Evolutionary conservation across 2,329 filamentous ascomycete species (phyloP).

Genomic region (Pyricularia grisea): DNA sequence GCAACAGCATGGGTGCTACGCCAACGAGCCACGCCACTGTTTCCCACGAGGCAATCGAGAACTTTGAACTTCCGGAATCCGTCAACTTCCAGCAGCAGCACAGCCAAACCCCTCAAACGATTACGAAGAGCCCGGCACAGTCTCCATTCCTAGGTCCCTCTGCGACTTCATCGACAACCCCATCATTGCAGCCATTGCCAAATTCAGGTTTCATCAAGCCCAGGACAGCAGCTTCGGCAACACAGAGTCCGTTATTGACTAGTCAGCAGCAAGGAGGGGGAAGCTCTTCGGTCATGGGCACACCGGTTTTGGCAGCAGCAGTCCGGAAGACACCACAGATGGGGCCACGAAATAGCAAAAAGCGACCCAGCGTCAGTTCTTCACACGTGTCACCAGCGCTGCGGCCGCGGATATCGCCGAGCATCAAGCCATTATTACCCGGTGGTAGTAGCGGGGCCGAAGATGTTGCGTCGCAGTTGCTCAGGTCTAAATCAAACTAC

Average conservation of each 20-base stretch:
- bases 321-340: slow-evolving; percentile 43
- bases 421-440: slow-evolving; percentile 83
- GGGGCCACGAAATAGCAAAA: slow-evolving; percentile 52
- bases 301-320: slow-evolving; percentile 19
- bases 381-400: slow-evolving; percentile 79
- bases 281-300: background rate
- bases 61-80: slow-evolving; percentile 64
- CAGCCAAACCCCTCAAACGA: slow-evolving; percentile 20
- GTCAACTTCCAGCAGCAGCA: slow-evolving; percentile 35
- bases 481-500: slow-evolving; percentile 95
- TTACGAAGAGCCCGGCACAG: slow-evolving; percentile 39
- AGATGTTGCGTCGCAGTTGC: slow-evolving; percentile 58
- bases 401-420: slow-evolving; percentile 83
- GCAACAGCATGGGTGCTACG: slow-evolving; percentile 30
- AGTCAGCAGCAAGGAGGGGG: slow-evolving; percentile 29
- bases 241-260: slow-evolving; percentile 55
- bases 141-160: slow-evolving; percentile 24
- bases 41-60: slow-evolving; percentile 45
- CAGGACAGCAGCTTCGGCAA: slow-evolving; percentile 39
- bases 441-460: slow-evolving; percentile 40
- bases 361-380: slow-evolving; percentile 61
- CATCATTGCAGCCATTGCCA: slow-evolving; percentile 37
- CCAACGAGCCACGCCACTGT: slow-evolving; percentile 25
- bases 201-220: slow-evolving; percentile 34
- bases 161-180: slow-evolving; percentile 34